These are phyloP conservation scores for Phytophthora hibernalis DNA, from an alignment of 352 stramenopile species.

Conservation along the genomic window DNA sequence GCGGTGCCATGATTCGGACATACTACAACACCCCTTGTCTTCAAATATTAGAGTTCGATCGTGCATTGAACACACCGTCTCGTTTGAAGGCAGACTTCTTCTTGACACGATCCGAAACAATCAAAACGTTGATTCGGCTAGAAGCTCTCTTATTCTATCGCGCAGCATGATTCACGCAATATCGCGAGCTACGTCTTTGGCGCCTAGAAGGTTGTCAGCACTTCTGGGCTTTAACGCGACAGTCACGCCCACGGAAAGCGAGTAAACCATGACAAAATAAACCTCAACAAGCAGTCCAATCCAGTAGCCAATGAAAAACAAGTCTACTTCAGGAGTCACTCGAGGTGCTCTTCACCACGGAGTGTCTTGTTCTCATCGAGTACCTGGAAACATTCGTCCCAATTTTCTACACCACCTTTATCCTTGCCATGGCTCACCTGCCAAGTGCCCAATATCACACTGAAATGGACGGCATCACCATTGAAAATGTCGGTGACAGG, in stretches of 20 bases:
- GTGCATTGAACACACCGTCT: constrained; percentile 12
- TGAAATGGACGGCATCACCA: constrained; percentile 19
- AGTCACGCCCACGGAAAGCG: not conserved
- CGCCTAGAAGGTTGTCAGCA: not conserved
- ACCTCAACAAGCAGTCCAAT: not conserved
- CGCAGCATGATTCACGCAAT: constrained; percentile 1
- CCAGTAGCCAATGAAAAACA: not conserved
- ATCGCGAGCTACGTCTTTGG: not conserved
- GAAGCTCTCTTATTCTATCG: not conserved
- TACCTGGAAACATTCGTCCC: constrained; percentile 43
- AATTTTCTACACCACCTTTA: constrained; percentile 27
- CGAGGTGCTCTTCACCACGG: constrained; percentile 32
- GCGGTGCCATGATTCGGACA: not conserved
- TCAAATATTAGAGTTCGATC: constrained; percentile 8
- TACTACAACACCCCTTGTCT: not conserved
- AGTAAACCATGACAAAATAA: not conserved
- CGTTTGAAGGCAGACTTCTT: not conserved
- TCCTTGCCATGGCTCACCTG: constrained; percentile 15
- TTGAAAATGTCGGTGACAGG: not conserved
- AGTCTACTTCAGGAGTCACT: constrained; percentile 13
- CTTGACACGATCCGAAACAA: not conserved
- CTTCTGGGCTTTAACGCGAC: not conserved
- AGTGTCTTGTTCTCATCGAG: constrained; percentile 41
- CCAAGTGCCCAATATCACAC: constrained; percentile 40
- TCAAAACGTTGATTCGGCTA: not conserved